phyloP scores from a whole-genome alignment of 2,329 filamentous ascomycete species.

The Ophiobolus disseminans region DNA sequence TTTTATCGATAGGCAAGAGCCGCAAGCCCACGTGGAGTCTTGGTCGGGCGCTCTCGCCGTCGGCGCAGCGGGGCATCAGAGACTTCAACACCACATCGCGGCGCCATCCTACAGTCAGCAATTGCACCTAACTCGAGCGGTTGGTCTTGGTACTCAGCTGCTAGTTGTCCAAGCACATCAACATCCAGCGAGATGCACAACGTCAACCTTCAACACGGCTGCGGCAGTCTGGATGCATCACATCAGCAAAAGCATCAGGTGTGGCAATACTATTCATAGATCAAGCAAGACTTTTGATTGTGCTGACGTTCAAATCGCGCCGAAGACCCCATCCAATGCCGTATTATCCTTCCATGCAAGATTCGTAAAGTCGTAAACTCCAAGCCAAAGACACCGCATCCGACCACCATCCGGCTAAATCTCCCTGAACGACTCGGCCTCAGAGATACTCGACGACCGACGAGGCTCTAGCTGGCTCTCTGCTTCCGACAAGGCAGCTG shows the following conservation, averaged over 20 bases:
- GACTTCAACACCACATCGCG: conserved; percentile 2
- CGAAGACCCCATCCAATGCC: conserved; percentile 30
- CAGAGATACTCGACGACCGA: conserved; percentile 43
- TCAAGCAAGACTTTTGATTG: conserved; percentile 35
- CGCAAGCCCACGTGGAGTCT: conserved; percentile 14
- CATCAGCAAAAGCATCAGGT: conserved; percentile 25
- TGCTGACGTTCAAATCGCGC: conserved; percentile 23
- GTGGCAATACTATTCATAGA: conserved; percentile 25
- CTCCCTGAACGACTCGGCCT: conserved; percentile 43
- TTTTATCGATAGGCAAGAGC: conserved; percentile 25
- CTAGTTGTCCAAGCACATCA: too few species aligned
- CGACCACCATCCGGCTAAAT: conserved; percentile 20
- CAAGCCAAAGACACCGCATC: too few species aligned
- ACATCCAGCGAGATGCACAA: too few species aligned
- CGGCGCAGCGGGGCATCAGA: conserved; percentile 13
- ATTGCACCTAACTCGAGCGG: background rate
- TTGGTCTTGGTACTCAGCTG: too few species aligned
- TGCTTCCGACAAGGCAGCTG: conserved; percentile 48
- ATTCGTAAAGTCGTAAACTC: conserved; percentile 29
- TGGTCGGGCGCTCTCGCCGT: conserved; percentile 15
- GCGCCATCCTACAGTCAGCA: background rate
- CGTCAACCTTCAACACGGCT: too few species aligned
- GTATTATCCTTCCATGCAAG: conserved; percentile 24
- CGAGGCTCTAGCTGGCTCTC: conserved; percentile 46
- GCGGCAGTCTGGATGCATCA: conserved; percentile 14